These are phyloP conservation scores for Blastomyces gilchristii DNA, from an alignment of 2,329 filamentous ascomycete genomes.

Conservation along the genomic window DNA sequence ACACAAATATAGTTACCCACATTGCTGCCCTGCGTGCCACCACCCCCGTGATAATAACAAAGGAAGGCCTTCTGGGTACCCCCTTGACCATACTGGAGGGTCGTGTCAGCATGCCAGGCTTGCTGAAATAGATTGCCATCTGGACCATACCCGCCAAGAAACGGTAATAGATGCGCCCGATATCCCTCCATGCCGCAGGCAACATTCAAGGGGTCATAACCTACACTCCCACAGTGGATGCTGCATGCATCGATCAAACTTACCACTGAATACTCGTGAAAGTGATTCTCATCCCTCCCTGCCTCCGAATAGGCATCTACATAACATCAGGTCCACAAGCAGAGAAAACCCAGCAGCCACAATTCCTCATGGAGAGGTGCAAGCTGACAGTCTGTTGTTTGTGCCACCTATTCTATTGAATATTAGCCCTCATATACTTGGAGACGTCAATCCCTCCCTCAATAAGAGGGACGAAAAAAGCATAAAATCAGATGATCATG, in stretches of 20 bases:
- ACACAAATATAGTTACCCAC: background rate
- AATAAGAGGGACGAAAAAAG: background rate
- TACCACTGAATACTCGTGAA: background rate
- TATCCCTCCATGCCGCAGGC: background rate
- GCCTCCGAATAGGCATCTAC: background rate
- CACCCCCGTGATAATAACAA: background rate
- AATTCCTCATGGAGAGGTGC: background rate
- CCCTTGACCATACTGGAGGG: background rate
- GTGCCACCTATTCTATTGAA: constrained; percentile 16
- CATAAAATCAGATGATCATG: constrained; percentile 5
- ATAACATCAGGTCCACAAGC: background rate
- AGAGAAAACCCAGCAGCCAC: background rate
- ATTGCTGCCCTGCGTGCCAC: background rate
- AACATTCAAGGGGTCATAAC: background rate
- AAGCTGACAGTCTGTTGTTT: background rate
- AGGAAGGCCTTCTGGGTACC: background rate
- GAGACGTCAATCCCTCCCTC: background rate
- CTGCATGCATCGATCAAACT: background rate
- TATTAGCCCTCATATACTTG: constrained; percentile 10
- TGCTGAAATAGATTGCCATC: background rate
- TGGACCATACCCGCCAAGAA: background rate
- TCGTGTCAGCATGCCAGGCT: background rate
- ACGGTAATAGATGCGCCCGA: background rate
- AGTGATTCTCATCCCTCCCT: background rate
- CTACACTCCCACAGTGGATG: background rate